These are phyloP conservation scores for Strobilomyces dryophilus DNA, from an alignment of 768 basidiomycete species.

Conservation along the genomic window DNA sequence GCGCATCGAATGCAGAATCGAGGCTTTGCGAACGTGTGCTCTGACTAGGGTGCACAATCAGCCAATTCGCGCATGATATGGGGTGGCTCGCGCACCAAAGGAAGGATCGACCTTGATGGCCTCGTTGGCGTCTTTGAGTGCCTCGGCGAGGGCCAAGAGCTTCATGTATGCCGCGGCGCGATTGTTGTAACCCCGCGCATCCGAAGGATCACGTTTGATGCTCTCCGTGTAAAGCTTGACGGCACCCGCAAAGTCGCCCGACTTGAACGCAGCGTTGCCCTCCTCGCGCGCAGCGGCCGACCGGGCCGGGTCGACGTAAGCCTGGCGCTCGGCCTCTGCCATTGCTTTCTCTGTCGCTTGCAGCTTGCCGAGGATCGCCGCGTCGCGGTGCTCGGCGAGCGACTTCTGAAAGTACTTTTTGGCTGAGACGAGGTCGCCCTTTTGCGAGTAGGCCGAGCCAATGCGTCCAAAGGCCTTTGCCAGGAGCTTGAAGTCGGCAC, in stretches of 20 bases:
- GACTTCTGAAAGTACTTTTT: constrained; percentile 94
- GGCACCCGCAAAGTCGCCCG: constrained; percentile 84
- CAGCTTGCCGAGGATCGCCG: constrained; percentile 86
- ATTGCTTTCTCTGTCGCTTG: constrained; percentile 78
- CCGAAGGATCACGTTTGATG: constrained; percentile 90
- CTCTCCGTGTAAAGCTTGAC: constrained; percentile 94
- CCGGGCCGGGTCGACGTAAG: constrained; percentile 84
- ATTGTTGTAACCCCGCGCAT: constrained; percentile 95
- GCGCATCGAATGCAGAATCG: constrained; percentile 84
- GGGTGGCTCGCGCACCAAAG: constrained; percentile 53
- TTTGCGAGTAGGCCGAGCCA: constrained; percentile 80
- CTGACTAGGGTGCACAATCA: constrained; percentile 50
- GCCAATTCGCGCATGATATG: background rate
- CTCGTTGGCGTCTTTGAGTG: constrained; percentile 91
- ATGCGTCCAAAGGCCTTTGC: constrained; percentile 93
- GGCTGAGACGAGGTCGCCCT: constrained; percentile 69
- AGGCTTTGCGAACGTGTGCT: constrained; percentile 91
- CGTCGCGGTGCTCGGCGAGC: constrained; percentile 93
- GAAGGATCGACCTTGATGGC: constrained; percentile 88
- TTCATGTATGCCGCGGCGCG: constrained; percentile 98
- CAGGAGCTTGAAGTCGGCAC: constrained; percentile 91
- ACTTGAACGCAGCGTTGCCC: constrained; percentile 90
- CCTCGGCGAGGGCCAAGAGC: constrained; percentile 89
- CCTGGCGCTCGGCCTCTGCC: constrained; percentile 70
- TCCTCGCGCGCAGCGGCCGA: constrained; percentile 84